Conservation (phyloP, 108 stramenopile genomes). For the Nitzschia putrida region DNA sequence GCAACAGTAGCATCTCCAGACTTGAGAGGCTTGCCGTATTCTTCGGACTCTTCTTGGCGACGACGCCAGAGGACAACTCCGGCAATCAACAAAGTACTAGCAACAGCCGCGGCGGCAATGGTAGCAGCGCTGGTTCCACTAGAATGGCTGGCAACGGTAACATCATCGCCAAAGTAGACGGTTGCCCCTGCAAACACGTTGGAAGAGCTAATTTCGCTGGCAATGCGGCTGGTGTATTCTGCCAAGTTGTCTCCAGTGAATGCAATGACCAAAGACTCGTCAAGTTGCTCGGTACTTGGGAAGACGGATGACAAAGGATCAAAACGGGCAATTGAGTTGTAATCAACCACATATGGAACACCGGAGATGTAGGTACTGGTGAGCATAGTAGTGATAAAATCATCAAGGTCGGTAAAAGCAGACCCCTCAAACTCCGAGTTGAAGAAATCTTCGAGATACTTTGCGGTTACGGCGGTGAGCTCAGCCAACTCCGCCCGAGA, state of each 20-base stretch:
- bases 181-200: constrained; percentile 25
- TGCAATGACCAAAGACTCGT: constrained; percentile 21
- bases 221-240: constrained; percentile 17
- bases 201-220: background rate
- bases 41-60: constrained; percentile 8
- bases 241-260: constrained; percentile 29
- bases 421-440: constrained; percentile 22
- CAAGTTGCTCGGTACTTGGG: constrained; percentile 24
- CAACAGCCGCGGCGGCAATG: constrained; percentile 35
- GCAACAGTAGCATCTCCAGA: constrained; percentile 35
- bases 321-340: constrained; percentile 31
- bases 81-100: constrained; percentile 29
- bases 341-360: constrained; percentile 16
- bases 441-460: constrained; percentile 32
- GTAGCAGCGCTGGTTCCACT: constrained; percentile 14
- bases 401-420: constrained; percentile 22
- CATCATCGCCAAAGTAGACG: constrained; percentile 10
- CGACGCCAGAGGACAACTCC: constrained; percentile 25
- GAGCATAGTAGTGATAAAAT: constrained; percentile 23
- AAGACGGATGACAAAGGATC: constrained; percentile 8
- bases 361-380: constrained; percentile 2
- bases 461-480: constrained; percentile 26
- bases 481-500: constrained; percentile 21
- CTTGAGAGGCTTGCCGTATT: constrained; percentile 16
- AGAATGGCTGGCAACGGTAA: background rate